Evolutionary conservation across 495 filamentous ascomycete genomes (phyloP), one percentile per base, ranked within the genome.

Genomic region (Penicillium antarcticum): DNA sequence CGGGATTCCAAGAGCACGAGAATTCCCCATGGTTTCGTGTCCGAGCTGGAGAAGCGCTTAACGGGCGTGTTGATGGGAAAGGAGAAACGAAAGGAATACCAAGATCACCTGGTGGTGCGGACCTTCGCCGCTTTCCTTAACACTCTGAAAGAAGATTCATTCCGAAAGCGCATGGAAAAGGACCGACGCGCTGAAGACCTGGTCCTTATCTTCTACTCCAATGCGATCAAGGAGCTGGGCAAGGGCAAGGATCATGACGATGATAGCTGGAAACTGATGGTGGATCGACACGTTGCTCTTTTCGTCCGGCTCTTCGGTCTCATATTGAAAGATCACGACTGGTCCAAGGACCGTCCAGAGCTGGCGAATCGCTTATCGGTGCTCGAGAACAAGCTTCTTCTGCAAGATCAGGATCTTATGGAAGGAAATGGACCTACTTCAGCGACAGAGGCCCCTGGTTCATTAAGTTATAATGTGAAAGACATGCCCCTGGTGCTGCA

Each of bases 401-500:
- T 86, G n/a, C 91, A 97, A 65, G 94, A 98, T 62, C 89, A 96
- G 67, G 91, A 96, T 64, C 78, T 98, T 21, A 72, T 76, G 45
- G 65, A 76, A 62, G 71, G 66, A 51, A 88, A 75, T 58, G 73
- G 80, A 41, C 73, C 80, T 42, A 58, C 71, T 13, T 79, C 81
- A 26, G 81, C 81, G 13, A 81, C 89, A 24, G 91, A 96, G 64
- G 88, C 89, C 7, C 76, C 86, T 24, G 82, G 88, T 9, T 89
- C 92, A 2, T 66, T 94, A 40, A 94, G 84, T 65, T 91, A 96
- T 62, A 87, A 95, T 66, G 85, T 97, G 43, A 95, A 91, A 72
- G 95, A 99, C 62, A 99, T 99, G 95, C 85, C 84, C 17, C 80
- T 97, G 68, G 95, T 96, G 23, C 87, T 91, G 64, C 78, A 84